phyloP scores from a whole-genome alignment of 371 early-diverging fungal genomes.

The Mortierella sp. region DNA sequence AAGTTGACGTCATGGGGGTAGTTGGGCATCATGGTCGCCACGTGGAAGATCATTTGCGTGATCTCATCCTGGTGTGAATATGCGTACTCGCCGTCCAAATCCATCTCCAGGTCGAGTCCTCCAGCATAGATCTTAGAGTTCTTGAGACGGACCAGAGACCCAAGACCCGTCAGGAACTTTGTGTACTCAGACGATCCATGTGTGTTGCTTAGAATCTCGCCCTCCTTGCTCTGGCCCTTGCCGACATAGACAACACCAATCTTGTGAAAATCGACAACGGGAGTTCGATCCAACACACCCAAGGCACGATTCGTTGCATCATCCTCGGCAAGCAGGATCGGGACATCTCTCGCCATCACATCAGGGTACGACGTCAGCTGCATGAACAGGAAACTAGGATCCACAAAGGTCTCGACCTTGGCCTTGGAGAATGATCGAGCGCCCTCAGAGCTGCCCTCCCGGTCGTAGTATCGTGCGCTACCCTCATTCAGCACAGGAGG shows the following conservation, averaged over 20 bases:
- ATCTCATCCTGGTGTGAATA: slow-evolving; percentile 91
- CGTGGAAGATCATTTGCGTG: slow-evolving; percentile 92
- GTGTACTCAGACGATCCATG: slow-evolving; percentile 90
- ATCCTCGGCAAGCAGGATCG: slow-evolving; percentile 80
- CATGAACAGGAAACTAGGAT: slow-evolving; percentile 75
- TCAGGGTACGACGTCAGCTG: slow-evolving; percentile 84
- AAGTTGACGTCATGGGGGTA: slow-evolving; percentile 80
- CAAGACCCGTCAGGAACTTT: slow-evolving; percentile 85
- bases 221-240: slow-evolving; percentile 85
- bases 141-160: slow-evolving; percentile 79
- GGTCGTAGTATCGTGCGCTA: slow-evolving; percentile 38
- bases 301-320: slow-evolving; percentile 84
- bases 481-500: slow-evolving; percentile 22
- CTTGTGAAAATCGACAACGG: slow-evolving; percentile 95
- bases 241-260: slow-evolving; percentile 95
- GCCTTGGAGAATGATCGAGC: slow-evolving; percentile 28
- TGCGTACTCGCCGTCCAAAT: slow-evolving; percentile 88
- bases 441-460: slow-evolving; percentile 26
- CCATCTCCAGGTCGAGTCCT: slow-evolving; percentile 90
- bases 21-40: slow-evolving; percentile 94
- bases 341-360: slow-evolving; percentile 70
- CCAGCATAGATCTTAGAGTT: slow-evolving; percentile 84
- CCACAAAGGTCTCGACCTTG: slow-evolving; percentile 64
- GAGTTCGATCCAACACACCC: slow-evolving; percentile 88
- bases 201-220: slow-evolving; percentile 88